A percentile compares a stretch with the other conserved stretches of the same genome.
Conservation (phyloP, 108 stramenopile species). For the Conticribra guillardii region DNA sequence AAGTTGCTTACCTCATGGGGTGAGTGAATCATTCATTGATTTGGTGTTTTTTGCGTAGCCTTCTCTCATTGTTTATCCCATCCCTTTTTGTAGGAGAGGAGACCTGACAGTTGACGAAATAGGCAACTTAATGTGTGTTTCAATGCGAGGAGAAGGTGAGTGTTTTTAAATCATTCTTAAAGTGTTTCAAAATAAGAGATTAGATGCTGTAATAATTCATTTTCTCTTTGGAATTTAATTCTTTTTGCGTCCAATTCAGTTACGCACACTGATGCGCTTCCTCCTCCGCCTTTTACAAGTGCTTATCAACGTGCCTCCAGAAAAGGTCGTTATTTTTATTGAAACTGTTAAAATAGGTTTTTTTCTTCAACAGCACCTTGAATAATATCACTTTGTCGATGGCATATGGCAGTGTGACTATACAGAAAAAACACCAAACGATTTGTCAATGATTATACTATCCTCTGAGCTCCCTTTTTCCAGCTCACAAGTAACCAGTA, state of each 20-base stretch:
- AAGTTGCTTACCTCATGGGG: constrained; percentile 92
- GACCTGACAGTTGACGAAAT: constrained; percentile 66
- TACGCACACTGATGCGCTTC: constrained; percentile 61
- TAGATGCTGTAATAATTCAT: background rate
- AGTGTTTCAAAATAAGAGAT: background rate
- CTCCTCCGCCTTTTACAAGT: constrained; percentile 71
- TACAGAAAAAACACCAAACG: too few species aligned
- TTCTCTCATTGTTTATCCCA: background rate
- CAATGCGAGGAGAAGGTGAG: constrained; percentile 71
- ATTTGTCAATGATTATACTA: too few species aligned
- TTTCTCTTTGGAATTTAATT: background rate
- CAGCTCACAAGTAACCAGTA: too few species aligned
- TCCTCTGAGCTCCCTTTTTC: too few species aligned
- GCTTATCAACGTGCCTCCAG: constrained; percentile 62
- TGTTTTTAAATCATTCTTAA: too few species aligned
- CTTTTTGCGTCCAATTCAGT: constrained; percentile 14
- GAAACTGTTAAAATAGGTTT: background rate
- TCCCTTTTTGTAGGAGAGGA: constrained; percentile 21
- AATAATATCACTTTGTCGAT: too few species aligned
- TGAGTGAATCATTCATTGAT: background rate
- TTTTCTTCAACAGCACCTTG: background rate
- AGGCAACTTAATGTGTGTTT: constrained; percentile 68
- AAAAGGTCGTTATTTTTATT: constrained; percentile 23
- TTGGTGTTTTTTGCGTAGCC: background rate
- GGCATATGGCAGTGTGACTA: too few species aligned